Percentiles rank a stretch among this genome's conserved stretches.
These are phyloP conservation scores for Lasiodiplodia hormozganensis DNA, from an alignment of 2,329 filamentous ascomycete genomes.

Conservation along the genomic window DNA sequence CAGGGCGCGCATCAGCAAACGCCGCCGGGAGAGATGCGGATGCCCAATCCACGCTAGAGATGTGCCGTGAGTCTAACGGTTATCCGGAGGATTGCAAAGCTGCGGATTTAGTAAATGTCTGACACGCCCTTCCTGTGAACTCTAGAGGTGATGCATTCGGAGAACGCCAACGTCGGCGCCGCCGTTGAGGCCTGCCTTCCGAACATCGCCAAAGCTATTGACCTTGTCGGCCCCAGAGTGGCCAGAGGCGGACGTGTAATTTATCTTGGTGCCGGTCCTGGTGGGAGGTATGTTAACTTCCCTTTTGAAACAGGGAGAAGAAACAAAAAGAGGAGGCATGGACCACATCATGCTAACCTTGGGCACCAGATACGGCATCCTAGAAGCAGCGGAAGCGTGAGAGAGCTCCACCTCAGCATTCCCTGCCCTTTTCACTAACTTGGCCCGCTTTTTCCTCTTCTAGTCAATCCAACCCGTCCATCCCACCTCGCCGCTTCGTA, in stretches of 20 bases:
- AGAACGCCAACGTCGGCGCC: conserved; percentile 14
- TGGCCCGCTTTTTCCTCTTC: background rate
- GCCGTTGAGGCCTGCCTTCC: conserved; percentile 15
- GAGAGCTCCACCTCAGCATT: too few species aligned
- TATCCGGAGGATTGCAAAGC: background rate
- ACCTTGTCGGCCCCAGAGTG: conserved; percentile 16
- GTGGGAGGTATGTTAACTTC: conserved; percentile 1
- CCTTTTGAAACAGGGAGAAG: background rate
- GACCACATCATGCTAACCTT: background rate
- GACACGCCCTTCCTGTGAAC: background rate
- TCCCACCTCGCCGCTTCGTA: conserved; percentile 20
- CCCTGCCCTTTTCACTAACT: background rate
- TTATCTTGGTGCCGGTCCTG: conserved; percentile 12
- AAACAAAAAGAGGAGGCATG: too few species aligned
- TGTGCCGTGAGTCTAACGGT: conserved; percentile 11
- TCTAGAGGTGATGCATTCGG: conserved; percentile 20
- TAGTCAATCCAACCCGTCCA: conserved; percentile 7
- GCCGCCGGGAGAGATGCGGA: background rate
- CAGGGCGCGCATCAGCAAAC: background rate
- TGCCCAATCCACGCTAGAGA: conserved; percentile 4
- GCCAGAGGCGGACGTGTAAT: conserved; percentile 13
- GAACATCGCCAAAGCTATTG: conserved; percentile 9
- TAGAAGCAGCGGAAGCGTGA: conserved; percentile 21
- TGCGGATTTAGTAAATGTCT: background rate
- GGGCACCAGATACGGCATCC: conserved; percentile 9